phyloP scores from a whole-genome alignment of 768 basidiomycete genomes.

The Kwoniella europaea region DNA sequence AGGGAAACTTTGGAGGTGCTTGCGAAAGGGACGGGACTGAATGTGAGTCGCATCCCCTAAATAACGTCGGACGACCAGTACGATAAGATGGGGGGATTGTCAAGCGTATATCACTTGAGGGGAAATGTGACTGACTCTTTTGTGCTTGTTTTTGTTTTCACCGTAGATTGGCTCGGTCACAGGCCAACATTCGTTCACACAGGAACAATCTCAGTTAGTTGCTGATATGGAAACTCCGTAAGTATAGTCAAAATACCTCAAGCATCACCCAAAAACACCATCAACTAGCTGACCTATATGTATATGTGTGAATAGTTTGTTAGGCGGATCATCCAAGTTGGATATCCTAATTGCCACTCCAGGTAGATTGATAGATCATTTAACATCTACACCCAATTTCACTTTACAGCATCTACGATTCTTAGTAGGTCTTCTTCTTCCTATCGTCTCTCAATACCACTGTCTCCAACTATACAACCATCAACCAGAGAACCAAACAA shows the following conservation, averaged over 20 bases:
- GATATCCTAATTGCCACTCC: conserved; percentile 96
- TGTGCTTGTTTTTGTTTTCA: neutral
- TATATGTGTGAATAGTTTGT: conserved; percentile 62
- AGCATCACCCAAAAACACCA: too few relatives aligned
- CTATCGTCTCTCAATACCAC: neutral
- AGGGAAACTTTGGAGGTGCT: conserved; percentile 86
- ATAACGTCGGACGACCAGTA: too few relatives aligned
- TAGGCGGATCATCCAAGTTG: conserved; percentile 86
- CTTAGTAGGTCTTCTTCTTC: conserved; percentile 65
- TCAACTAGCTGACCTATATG: too few relatives aligned
- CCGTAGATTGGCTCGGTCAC: conserved; percentile 75
- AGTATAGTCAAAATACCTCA: neutral
- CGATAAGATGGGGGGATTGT: too few relatives aligned
- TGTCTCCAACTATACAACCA: neutral
- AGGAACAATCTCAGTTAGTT: conserved; percentile 83
- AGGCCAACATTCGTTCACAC: conserved; percentile 90
- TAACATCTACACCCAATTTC: conserved; percentile 85
- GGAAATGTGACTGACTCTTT: neutral
- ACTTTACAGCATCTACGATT: conserved; percentile 94
- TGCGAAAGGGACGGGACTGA: conserved; percentile 81
- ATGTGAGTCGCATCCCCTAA: conserved; percentile 62
- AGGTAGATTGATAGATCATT: conserved; percentile 90
- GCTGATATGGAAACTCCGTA: conserved; percentile 67
- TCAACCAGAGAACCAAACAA: neutral
- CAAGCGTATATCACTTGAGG: too few relatives aligned